Evolutionary conservation across 371 early-diverging fungal genomes (phyloP), one percentile per base, ranked within the genome.

Genomic region (Lichtheimia corymbifera): DNA sequence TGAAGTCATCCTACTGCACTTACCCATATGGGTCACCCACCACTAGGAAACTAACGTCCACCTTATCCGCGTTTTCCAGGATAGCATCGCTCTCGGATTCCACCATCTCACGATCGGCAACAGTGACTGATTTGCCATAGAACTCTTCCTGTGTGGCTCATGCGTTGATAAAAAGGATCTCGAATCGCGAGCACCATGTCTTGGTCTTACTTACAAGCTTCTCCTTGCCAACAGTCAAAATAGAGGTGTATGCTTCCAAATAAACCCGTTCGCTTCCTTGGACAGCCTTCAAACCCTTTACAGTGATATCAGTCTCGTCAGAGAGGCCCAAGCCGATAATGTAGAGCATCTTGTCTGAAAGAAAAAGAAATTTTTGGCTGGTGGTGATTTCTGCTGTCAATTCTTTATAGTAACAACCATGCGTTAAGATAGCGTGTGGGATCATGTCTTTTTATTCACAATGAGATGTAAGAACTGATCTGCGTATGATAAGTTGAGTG

Each of bases 161-260:
- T 25, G n/a, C 1, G 35, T 30, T 28, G 4, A 35, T 35, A 12
- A 53, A 53, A n/a, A 24, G 20, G 17, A 45, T n/a, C 22, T 53
- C 25, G 28, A 53, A 17, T 53, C 9, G 47, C n/a, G 11, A 35
- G 35, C 9, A 9, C 28, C 59, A 28, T 30, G 40, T 22, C 40
- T n/a, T n/a, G n/a, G 6, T 0, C 41, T 6, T 7, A 58, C 73
- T 43, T 85, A 88, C 94, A 64, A 96, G 84, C 56, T 83, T 85
- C 67, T 88, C 88, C 72, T 89, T 91, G 59, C 88, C 87, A 35
- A 95, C 92, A 68, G 91, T 87, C 65, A 97, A 85, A 50, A 98
- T 96, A 55, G 93, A 92, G 13, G 99, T 99, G 86, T 99, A 99
- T n/a, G 92, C 92, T 76, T 99, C 99, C 49, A 99, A 87, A 78